Conservation (phyloP, 768 basidiomycete species). For the Suillus subluteus region DNA sequence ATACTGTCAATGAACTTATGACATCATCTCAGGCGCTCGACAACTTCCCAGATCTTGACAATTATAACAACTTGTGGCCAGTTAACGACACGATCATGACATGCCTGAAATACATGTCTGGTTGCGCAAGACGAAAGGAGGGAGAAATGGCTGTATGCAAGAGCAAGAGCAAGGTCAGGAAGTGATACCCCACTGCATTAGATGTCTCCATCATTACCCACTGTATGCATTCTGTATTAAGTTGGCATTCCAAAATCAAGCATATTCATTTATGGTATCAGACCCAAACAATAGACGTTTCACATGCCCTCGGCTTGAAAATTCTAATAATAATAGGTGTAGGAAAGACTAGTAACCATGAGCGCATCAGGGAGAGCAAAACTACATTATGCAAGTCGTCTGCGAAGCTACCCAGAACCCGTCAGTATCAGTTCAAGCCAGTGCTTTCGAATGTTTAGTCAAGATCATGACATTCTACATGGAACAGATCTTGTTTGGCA, state of each 20-base stretch:
- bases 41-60: constrained; percentile 17
- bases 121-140: neutral
- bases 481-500: too few species aligned
- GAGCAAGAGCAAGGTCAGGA: constrained; percentile 4
- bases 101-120: constrained; percentile 15
- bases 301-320: too few species aligned
- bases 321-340: too few species aligned
- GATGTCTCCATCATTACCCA: neutral
- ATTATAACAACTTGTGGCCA: constrained; percentile 16
- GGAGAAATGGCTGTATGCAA: constrained; percentile 10
- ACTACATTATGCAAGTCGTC: constrained; percentile 99
- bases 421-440: constrained; percentile 83
- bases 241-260: too few species aligned
- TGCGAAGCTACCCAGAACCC: constrained; percentile 96
- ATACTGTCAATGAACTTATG: neutral
- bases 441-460: constrained; percentile 93
- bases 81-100: constrained; percentile 18
- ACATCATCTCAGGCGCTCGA: neutral
- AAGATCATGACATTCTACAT: constrained; percentile 96
- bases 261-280: too few species aligned
- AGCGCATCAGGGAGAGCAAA: constrained; percentile 82
- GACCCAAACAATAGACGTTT: too few species aligned
- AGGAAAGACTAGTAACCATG: too few species aligned
- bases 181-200: neutral
- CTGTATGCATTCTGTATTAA: too few species aligned